Evolutionary conservation across 805 yeast genomes (phyloP).

Genomic region (Barnettozyma pratensis): DNA sequence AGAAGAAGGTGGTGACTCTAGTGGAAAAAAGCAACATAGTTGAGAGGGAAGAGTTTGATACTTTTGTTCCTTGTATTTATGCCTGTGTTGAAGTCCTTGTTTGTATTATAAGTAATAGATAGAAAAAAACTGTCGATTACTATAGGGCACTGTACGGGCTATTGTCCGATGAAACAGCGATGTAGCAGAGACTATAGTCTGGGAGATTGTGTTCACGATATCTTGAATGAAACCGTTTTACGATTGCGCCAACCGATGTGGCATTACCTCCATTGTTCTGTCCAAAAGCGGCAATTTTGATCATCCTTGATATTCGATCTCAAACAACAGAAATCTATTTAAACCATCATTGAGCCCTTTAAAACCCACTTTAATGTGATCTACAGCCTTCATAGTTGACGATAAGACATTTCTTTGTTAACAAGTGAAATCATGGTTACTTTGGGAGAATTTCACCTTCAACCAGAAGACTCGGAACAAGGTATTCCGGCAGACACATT

Average conservation of each 20-base stretch:
- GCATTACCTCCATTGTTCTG: constrained; percentile 12
- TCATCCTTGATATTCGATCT: neutral
- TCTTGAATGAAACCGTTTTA: too few relatives aligned
- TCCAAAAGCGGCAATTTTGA: constrained; percentile 16
- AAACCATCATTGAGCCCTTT: neutral
- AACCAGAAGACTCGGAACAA: neutral
- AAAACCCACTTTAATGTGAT: neutral
- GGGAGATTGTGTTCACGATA: too few relatives aligned
- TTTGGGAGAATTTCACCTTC: neutral
- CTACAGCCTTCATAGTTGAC: too few relatives aligned
- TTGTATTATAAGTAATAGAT: too few relatives aligned
- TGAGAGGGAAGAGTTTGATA: neutral
- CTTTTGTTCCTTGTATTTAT: too few relatives aligned
- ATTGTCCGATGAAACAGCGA: too few relatives aligned
- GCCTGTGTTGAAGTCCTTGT: too few relatives aligned
- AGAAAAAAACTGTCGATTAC: too few relatives aligned
- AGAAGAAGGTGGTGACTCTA: constrained; percentile 1
- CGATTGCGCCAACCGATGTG: too few relatives aligned
- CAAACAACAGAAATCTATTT: neutral
- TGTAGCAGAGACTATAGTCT: too few relatives aligned
- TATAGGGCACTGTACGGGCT: too few relatives aligned
- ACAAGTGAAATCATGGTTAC: neutral
- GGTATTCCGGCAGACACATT: constrained; percentile 11
- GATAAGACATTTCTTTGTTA: too few relatives aligned
- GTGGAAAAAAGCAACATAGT: constrained; percentile 3